Evolutionary conservation across 179 eudicot species (phyloP).

Genomic region (Carnegiea gigantea): DNA sequence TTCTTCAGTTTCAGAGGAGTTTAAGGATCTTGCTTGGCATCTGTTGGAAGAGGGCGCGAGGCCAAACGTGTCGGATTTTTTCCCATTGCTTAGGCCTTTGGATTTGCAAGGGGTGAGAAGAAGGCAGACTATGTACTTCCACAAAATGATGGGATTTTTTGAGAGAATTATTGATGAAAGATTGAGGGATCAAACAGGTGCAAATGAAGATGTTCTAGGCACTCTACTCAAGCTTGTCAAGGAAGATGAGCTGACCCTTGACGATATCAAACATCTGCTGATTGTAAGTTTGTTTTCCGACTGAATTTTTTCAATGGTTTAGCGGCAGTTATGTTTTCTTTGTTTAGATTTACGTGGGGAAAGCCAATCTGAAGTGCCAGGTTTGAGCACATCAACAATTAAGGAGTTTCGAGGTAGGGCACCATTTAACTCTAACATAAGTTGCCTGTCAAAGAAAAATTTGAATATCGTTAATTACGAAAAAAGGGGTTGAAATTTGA

Average conservation of each 20-base stretch:
- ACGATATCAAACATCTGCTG: background rate
- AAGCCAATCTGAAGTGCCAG: too few species aligned
- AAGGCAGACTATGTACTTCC: background rate
- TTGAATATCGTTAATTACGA: too few species aligned
- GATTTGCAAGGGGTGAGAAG: constrained; percentile 32
- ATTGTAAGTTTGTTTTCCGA: background rate
- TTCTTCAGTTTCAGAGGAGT: constrained; percentile 20
- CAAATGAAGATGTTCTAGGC: constrained; percentile 24
- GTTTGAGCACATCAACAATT: too few species aligned
- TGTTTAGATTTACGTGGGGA: background rate
- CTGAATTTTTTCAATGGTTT: background rate
- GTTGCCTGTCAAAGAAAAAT: too few species aligned
- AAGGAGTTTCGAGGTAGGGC: too few species aligned
- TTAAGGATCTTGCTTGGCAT: constrained; percentile 22
- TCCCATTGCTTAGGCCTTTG: constrained; percentile 17
- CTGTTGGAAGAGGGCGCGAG: constrained; percentile 15
- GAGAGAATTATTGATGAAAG: constrained; percentile 27
- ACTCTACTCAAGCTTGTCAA: constrained; percentile 9
- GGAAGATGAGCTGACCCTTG: constrained; percentile 1
- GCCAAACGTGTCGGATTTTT: constrained; percentile 29
- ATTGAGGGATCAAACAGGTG: background rate
- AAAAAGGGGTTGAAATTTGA: too few species aligned
- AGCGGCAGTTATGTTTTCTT: background rate
- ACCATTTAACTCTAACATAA: too few species aligned
- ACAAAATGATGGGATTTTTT: constrained; percentile 18